Conservation (phyloP, 352 stramenopile species). For the Phytophthora litchii region DNA sequence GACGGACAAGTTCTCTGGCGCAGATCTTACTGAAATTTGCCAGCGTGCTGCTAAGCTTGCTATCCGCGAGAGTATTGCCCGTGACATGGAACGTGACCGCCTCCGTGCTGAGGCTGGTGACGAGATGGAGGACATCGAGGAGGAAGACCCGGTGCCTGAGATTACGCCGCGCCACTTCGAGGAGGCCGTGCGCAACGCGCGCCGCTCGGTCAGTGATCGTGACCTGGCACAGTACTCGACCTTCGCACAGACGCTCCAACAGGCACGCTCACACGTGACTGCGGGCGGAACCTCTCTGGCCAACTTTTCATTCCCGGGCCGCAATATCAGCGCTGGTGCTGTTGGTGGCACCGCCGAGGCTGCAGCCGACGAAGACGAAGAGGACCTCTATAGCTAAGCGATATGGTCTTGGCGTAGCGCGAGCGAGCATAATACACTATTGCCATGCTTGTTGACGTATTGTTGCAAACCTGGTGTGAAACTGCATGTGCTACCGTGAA, state of each 20-base stretch:
- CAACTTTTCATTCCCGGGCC: conserved; percentile 96
- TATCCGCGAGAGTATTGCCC: conserved; percentile 99
- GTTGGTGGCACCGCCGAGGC: conserved; percentile 56
- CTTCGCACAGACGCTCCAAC: conserved; percentile 93
- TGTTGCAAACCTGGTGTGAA: too few relatives aligned
- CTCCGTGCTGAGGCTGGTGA: conserved; percentile 92
- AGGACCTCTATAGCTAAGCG: conserved; percentile 97
- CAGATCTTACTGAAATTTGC: conserved; percentile 99
- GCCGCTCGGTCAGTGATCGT: conserved; percentile 97
- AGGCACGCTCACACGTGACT: conserved; percentile 95
- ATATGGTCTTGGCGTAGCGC: conserved; percentile 17
- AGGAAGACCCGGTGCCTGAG: conserved; percentile 97
- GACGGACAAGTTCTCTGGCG: conserved; percentile 99
- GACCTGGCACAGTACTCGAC: conserved; percentile 95
- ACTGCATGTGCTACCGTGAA: too few relatives aligned
- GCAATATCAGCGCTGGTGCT: conserved; percentile 53
- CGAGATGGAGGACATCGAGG: conserved; percentile 91
- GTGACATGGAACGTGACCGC: conserved; percentile 97
- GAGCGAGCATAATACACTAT: conserved; percentile 33
- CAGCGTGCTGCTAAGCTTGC: conserved; percentile 99
- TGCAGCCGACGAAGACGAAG: conserved; percentile 96
- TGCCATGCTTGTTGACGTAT: conserved; percentile 37
- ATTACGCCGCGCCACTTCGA: conserved; percentile 97
- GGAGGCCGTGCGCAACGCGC: conserved; percentile 96
- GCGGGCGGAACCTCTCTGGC: conserved; percentile 91